Evolutionary conservation across 176 grass and related monocot genomes (phyloP).

Genomic region (Tillandsia fasciculata): DNA sequence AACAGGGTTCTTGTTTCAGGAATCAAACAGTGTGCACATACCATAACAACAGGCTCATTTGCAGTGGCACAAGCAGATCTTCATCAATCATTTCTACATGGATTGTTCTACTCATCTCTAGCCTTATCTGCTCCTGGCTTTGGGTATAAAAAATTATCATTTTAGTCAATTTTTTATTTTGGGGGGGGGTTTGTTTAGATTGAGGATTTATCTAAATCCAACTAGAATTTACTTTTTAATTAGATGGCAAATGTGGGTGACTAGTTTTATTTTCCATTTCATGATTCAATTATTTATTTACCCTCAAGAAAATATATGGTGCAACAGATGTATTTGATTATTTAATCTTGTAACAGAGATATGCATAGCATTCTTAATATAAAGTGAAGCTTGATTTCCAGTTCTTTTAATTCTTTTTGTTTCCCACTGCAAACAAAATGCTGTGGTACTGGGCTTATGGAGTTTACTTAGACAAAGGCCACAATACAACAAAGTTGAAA

Average conservation of each 20-base stretch:
- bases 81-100: conserved; percentile 14
- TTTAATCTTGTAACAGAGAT: background rate
- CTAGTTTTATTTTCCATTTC: background rate
- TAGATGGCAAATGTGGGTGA: background rate
- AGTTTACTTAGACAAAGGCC: background rate
- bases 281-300: background rate
- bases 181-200: background rate
- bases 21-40: conserved; percentile 48
- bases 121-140: conserved; percentile 13
- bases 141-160: background rate
- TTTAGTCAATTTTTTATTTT: background rate
- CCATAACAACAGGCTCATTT: conserved; percentile 44
- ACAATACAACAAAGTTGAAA: background rate
- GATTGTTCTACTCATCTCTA: conserved; percentile 24
- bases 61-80: conserved; percentile 18
- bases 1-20: conserved; percentile 17
- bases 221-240: background rate
- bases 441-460: too few relatives aligned
- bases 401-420: background rate
- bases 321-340: background rate
- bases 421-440: too few relatives aligned
- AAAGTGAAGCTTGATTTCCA: background rate
- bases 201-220: background rate
- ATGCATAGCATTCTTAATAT: background rate
- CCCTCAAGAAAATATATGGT: background rate